Percentiles rank a stretch among this genome's conserved stretches.
These are phyloP conservation scores for Boletus sp. DNA, from an alignment of 1,284 basidiomycete species.

Conservation along the genomic window DNA sequence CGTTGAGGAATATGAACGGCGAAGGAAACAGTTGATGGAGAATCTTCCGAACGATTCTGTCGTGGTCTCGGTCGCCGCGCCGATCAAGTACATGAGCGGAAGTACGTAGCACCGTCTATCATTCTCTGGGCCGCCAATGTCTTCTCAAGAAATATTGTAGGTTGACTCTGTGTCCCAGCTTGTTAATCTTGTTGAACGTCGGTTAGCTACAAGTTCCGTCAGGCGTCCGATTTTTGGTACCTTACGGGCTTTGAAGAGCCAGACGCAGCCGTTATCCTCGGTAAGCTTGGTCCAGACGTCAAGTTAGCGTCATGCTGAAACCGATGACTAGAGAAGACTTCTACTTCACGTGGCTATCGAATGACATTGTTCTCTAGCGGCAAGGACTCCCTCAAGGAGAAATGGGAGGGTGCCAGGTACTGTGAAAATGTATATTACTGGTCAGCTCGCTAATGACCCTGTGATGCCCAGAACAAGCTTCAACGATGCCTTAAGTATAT, in stretches of 20 bases:
- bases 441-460: constrained; percentile 1
- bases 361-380: constrained; percentile 89
- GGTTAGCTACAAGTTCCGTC: constrained; percentile 89
- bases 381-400: constrained; percentile 73
- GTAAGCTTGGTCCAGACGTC: constrained; percentile 38
- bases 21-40: constrained; percentile 74
- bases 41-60: constrained; percentile 71
- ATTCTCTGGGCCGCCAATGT: constrained; percentile 10
- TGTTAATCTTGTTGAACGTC: constrained; percentile 10
- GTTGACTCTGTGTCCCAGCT: constrained; percentile 18
- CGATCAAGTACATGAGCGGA: constrained; percentile 84
- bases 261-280: constrained; percentile 81
- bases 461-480: constrained; percentile 48
- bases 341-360: constrained; percentile 71
- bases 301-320: constrained; percentile 1
- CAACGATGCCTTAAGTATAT: constrained; percentile 57
- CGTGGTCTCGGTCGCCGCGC: constrained; percentile 78
- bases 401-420: constrained; percentile 88
- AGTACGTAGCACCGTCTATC: constrained; percentile 49
- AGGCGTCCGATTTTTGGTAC: constrained; percentile 92
- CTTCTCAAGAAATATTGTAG: constrained; percentile 44
- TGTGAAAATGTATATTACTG: background rate
- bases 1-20: constrained; percentile 76
- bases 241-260: constrained; percentile 94
- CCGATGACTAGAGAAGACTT: constrained; percentile 50